Evolutionary conservation across 2,329 filamentous ascomycete genomes (phyloP).

Genomic region (Clarireedia sp.): DNA sequence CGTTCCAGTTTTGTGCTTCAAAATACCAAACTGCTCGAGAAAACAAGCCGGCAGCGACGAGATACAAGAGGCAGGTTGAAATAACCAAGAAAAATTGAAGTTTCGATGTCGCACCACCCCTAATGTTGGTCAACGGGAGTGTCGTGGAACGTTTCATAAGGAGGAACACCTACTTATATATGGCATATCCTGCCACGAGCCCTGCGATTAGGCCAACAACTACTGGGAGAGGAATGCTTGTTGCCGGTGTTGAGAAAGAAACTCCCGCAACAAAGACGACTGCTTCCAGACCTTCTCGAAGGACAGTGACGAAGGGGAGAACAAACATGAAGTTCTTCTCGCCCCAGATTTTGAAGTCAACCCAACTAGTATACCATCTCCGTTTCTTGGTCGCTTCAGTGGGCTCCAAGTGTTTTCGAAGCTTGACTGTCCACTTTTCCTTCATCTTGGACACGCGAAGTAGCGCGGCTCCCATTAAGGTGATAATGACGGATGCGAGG

Average conservation of each 20-base stretch:
- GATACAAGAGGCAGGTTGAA: conserved; percentile 76
- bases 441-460: conserved; percentile 77
- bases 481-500: conserved; percentile 71
- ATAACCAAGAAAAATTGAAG: conserved; percentile 73
- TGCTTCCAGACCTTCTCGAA: conserved; percentile 78
- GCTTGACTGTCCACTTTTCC: conserved; percentile 80
- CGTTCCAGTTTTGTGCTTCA: conserved; percentile 58
- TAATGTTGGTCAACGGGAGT: conserved; percentile 18
- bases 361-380: conserved; percentile 28
- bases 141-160: neutral
- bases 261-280: conserved; percentile 84
- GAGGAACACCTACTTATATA: conserved; percentile 63
- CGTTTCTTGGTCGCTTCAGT: conserved; percentile 31
- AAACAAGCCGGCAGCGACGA: conserved; percentile 76
- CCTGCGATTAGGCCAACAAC: conserved; percentile 65
- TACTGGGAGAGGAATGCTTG: conserved; percentile 69
- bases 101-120: conserved; percentile 55
- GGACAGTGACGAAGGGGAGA: conserved; percentile 79
- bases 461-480: conserved; percentile 70
- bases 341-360: conserved; percentile 51
- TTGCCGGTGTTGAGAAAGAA: conserved; percentile 65
- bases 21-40: conserved; percentile 70
- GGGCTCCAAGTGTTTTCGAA: conserved; percentile 54
- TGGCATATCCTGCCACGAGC: conserved; percentile 56
- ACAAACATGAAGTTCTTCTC: conserved; percentile 84